phyloP scores from a whole-genome alignment of 176 grass and related monocot genomes.

The Triticum monococcum region DNA sequence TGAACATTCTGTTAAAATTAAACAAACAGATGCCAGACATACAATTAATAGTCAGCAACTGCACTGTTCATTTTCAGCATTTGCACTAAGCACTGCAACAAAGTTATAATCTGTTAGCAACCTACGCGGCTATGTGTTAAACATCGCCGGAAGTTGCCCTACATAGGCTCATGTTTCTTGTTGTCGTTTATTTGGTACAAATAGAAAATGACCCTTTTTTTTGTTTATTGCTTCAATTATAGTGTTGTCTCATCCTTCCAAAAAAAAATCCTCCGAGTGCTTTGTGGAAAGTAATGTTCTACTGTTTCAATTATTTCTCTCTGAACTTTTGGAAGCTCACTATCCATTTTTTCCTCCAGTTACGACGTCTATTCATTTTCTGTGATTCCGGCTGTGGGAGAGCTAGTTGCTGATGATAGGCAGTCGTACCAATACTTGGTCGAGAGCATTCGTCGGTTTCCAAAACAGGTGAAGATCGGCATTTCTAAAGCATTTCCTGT shows the following conservation, averaged over 20 bases:
- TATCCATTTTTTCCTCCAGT: slow-evolving; percentile 31
- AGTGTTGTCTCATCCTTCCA: neutral
- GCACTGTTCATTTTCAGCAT: neutral
- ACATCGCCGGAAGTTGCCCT: neutral
- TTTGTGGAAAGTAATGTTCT: slow-evolving; percentile 11
- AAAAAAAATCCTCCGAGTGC: neutral
- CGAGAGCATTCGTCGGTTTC: slow-evolving; percentile 82
- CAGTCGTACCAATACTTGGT: slow-evolving; percentile 93
- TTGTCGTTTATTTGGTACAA: neutral
- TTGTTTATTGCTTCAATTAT: neutral
- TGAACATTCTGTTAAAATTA: slow-evolving; percentile 4
- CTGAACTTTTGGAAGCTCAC: neutral
- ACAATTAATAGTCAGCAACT: neutral
- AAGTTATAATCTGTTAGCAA: neutral
- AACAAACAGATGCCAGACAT: neutral
- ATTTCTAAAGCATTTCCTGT: slow-evolving; percentile 1
- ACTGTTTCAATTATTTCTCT: neutral
- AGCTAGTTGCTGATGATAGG: slow-evolving; percentile 76
- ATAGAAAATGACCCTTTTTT: neutral
- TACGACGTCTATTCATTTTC: slow-evolving; percentile 95
- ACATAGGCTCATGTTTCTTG: neutral
- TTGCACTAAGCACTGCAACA: neutral
- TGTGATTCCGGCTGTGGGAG: slow-evolving; percentile 84
- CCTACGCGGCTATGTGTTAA: neutral
- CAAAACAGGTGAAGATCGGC: slow-evolving; percentile 59